Evolutionary conservation across 768 basidiomycete species (phyloP).

Genomic region (Calvatia gigantea): DNA sequence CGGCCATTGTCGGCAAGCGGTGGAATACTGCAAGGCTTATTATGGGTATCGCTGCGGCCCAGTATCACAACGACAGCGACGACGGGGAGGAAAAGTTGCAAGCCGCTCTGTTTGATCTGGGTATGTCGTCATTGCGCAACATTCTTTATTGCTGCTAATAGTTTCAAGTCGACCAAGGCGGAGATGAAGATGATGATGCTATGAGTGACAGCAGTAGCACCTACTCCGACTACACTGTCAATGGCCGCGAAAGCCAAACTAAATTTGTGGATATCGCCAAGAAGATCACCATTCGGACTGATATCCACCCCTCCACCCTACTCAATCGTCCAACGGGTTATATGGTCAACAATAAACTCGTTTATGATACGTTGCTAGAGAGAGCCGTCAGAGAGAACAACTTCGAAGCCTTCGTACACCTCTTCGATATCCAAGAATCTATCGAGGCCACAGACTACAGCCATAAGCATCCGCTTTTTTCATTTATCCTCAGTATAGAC

Average conservation of each 20-base stretch:
- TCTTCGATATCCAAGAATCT: constrained; percentile 39
- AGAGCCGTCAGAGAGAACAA: constrained; percentile 42
- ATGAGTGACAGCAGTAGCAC: constrained; percentile 30
- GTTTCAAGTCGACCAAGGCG: constrained; percentile 30
- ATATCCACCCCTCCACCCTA: constrained; percentile 38
- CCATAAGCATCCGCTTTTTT: constrained; percentile 22
- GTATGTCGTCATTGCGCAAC: constrained; percentile 17
- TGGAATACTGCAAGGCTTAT: constrained; percentile 61
- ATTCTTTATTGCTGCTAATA: not conserved
- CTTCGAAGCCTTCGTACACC: constrained; percentile 46
- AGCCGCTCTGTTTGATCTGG: constrained; percentile 28
- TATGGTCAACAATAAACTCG: not conserved
- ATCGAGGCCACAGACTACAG: constrained; percentile 11
- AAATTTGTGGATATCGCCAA: constrained; percentile 54
- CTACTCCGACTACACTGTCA: constrained; percentile 36
- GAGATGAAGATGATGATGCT: constrained; percentile 30
- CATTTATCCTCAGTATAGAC: constrained; percentile 35
- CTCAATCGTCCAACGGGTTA: constrained; percentile 8
- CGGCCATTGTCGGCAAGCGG: constrained; percentile 43
- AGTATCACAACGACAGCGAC: constrained; percentile 40
- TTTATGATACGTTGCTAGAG: constrained; percentile 21
- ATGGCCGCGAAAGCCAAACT: constrained; percentile 27
- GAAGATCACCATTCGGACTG: constrained; percentile 40
- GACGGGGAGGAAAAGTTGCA: constrained; percentile 31
- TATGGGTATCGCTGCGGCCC: constrained; percentile 52